A percentile compares a stretch with the other conserved stretches of the same genome.
These are phyloP conservation scores for Penicillium chermesinum DNA, from an alignment of 495 filamentous ascomycete species.

Conservation along the genomic window DNA sequence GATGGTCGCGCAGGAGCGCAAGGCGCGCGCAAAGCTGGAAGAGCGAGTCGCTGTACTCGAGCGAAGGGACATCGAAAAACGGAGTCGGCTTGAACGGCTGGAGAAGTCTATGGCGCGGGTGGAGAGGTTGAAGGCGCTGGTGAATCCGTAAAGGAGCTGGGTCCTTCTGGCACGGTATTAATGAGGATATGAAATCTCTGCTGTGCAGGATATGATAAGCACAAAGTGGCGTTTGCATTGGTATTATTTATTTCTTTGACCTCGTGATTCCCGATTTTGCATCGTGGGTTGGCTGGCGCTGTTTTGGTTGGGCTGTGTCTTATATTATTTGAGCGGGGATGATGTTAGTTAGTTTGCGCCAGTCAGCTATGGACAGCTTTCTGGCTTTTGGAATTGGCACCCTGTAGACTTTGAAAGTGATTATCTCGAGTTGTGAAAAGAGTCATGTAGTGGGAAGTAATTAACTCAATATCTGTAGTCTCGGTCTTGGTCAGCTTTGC, in stretches of 20 bases:
- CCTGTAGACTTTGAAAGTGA: too few relatives aligned
- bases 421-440: not conserved
- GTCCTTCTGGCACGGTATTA: slow-evolving; percentile 4
- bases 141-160: slow-evolving; percentile 34
- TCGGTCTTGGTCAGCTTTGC: slow-evolving; percentile 3
- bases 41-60: slow-evolving; percentile 67
- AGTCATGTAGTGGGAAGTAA: not conserved
- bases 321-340: not conserved
- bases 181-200: slow-evolving; percentile 21
- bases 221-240: slow-evolving; percentile 8
- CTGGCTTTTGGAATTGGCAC: too few relatives aligned
- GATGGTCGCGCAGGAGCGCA: slow-evolving; percentile 90
- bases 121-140: slow-evolving; percentile 68
- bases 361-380: too few relatives aligned
- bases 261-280: slow-evolving; percentile 12
- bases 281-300: slow-evolving; percentile 2
- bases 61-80: slow-evolving; percentile 64
- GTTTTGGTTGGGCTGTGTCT: slow-evolving; percentile 3
- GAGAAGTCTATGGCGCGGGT: slow-evolving; percentile 74
- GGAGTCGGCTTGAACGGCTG: slow-evolving; percentile 62
- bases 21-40: slow-evolving; percentile 73
- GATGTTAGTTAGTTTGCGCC: not conserved
- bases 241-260: not conserved
- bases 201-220: slow-evolving; percentile 5
- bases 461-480: not conserved